Base-by-base conservation (phyloP, 2,329 filamentous ascomycete genomes). In the Diaporthe amygdali region DNA sequence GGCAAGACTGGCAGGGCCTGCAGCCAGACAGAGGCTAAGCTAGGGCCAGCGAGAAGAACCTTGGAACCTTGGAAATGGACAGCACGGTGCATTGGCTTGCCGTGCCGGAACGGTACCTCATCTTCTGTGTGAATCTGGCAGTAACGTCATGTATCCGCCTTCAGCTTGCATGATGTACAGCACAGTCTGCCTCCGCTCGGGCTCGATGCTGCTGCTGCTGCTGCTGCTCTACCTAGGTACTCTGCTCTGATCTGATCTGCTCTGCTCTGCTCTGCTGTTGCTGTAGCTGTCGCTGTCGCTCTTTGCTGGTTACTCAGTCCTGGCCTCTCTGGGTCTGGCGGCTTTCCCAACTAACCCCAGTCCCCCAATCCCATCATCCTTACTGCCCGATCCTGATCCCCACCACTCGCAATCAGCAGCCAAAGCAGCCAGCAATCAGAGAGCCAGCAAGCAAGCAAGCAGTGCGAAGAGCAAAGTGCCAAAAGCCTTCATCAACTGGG, bases 31-130 rank as follows among this genome's bases (percentile, higher is more conserved):
- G 37, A 61, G 20, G 22, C 25, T n/a, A n/a, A n/a, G n/a, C 32
- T 22, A 59, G 44, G 37, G 34, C 51, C 17, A 20, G n/a, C n/a
- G n/a, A n/a, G n/a, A n/a, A n/a, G n/a, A n/a, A n/a, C n/a, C n/a
- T n/a, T n/a, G n/a, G n/a, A 39, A 39, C 37, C 37, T 39, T 39
- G 37, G 37, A 49, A 37, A 30, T 37, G 54, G 54, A 68, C 46
- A n/a, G 55, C 55, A 68, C 66, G 66, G 52, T 56, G 66, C 52
- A 55, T 27, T 64, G 59, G 59, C 44, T 64, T 64, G 59, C 59
- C 44, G 59, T 64, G 30, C 59, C 41, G 49, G 20, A 6, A 32
- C 3, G 59, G 14, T 64, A 64, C 59, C 41, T 37, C 12, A 3
- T 14, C 12, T 32, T 6, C 17, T 2, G 20, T 15, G 59, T 20